Base-by-base conservation (phyloP, 306 rosid species). In the Corylus avellana region DNA sequence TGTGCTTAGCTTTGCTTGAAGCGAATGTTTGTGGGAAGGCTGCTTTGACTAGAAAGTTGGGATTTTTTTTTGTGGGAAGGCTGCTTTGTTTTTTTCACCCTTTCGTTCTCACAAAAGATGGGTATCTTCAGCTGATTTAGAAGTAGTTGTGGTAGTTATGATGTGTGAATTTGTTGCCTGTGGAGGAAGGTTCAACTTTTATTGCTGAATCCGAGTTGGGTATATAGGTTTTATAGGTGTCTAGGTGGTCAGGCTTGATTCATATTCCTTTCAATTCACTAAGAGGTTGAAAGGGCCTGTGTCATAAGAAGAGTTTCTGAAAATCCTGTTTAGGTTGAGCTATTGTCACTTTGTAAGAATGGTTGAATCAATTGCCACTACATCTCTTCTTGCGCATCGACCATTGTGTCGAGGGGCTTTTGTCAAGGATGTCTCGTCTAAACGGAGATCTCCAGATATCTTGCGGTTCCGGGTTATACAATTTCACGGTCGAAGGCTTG, bases 281-380 rank as follows among this genome's bases (percentile, higher is more conserved):
- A 25, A 18, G 42, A 73, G 73, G 12, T 58, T 39, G 27, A 55
- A 82, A 67, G 84, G 84, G 88, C 18, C 73, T 72, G 58, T 77
- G 62, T 27, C 17, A 63, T 63, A 20, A 78, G 63, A 72, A 57
- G 14, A 66, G 47, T n/a, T 61, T 68, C 17, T 18, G 72, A 4
- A 51, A 76, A 46, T 72, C 77, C 47, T 79, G 44, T 76, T n/a
- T 88, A 77, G 76, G 44, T 84, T 49, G 70, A 73, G 79, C n/a
- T 7, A 13, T 72, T 25, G 16, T 49, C 44, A 71, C 32, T 39
- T 54, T 54, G 8, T 4, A 18, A 81, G 56, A 59, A 95, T 95
- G 99, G 92, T 87, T 71, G 97, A 95, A 77, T 91, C 98, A 63
- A 80, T 95, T 82, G 89, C 99, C 85, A 88, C 96, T 70, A 92